Base-by-base conservation (phyloP, 352 stramenopile genomes). In the Achlya hypogyna region DNA sequence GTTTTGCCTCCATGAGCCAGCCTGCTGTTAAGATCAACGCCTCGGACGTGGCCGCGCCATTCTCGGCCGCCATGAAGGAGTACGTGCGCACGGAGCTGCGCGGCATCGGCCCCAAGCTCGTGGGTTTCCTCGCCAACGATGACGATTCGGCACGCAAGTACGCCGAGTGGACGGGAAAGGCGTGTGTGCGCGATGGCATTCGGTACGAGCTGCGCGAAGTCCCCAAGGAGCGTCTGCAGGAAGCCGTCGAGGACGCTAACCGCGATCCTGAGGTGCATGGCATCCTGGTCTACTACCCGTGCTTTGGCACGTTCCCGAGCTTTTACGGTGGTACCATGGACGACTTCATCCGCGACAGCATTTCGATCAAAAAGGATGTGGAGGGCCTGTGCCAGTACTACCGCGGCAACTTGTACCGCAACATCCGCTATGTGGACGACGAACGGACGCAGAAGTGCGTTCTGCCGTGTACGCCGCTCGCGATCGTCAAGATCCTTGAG, bases 211-310 rank as follows among this genome's bases (percentile, higher is more conserved):
- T 99, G 65, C 86, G 93, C 42, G 87, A 89, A 40, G 83, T 98
- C 43, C 80, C 96, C 75, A 93, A 96, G 51, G 90, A 98, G 69
- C 91, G 97, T 38, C 81, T 99, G 29, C 84, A 98, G 63, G 79
- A 83, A n/a, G 91, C 89, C 16, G 76, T 99, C 14, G 81, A 97
- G 56, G 83, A 93, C 63, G 92, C 91, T 62, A 99, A 99, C 77
- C 85, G 79, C 42, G 88, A 97, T 75, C 81, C 88, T 20, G 81
- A 94, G n/a, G 95, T 98, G 53, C 91, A 98, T 78, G 94, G 96
- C 40, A 98, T 99, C 69, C 96, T 99, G 60, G 90, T 99, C 20
- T 99, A 99, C 79, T 99, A 99, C 79, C 96, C 96, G 52, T 98
- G 97, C 78, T 99, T 99, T 70, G 96, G 96, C 43, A 72, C 90